Base-by-base conservation (phyloP, 2,329 filamentous ascomycete species). In the Neopestalotiopsis clavispora region DNA sequence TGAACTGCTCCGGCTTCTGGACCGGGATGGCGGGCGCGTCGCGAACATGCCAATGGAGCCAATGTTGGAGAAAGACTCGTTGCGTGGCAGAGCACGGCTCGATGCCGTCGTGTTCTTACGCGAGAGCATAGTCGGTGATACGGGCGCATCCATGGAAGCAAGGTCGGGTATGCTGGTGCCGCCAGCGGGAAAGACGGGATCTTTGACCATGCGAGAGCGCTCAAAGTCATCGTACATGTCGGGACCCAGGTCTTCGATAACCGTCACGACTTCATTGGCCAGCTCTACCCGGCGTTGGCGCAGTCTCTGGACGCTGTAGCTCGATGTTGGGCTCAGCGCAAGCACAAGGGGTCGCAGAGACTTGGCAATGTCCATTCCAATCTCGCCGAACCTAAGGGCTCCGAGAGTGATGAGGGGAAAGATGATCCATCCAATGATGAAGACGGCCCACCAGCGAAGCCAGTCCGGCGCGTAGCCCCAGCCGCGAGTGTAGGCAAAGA, bases 311-410 rank as follows among this genome's bases (percentile, higher is more conserved):
- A 99, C 89, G 69, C 92, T 94, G 82, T 95, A 97, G 78, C 90
- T 92, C 1, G 93, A 95, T 4, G 90, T 90, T 1, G 96, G 96
- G 75, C 92, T 92, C 75, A 98, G 87, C 72, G 93, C 96, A 42
- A 98, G 86, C 60, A 97, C 85, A 10, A 99, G 88, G 5, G 96
- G 96, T 10, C 94, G 90, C 17, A 99, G 87, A 0, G 95, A 98
- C 82, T 98, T 99, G 83, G 96, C 85, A 68, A 99, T 98, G 78
- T 99, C 96, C 94, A 99, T 98, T 66, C 95, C 96, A n/a, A 97
- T 92, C 82, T 99, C 96, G 61, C 96, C 96, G 73, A 98, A 97
- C 12, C 96, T 92, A 66, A 99, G 90, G 6, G 96, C 94, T 4
- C 94, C 95, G 79, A 97, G 98, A 0, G 95, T 98, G 74, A 98